phyloP scores from a whole-genome alignment of 176 grass and related monocot species.

The Lolium rigidum region DNA sequence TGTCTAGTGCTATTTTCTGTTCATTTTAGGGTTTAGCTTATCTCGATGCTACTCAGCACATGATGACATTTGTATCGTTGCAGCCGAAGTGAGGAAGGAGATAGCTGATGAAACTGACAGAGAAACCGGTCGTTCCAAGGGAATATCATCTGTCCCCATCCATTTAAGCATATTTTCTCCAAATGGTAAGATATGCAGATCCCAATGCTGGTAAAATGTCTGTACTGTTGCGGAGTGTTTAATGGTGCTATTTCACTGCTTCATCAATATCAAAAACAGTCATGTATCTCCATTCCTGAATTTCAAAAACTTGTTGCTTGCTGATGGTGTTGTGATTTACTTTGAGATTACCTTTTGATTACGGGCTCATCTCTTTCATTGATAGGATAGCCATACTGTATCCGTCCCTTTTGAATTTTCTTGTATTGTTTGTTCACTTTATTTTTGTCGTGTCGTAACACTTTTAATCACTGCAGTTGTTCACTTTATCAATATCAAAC shows the following conservation, averaged over 20 bases:
- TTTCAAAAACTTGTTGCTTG: constrained; percentile 32
- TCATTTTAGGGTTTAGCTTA: constrained; percentile 12
- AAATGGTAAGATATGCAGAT: constrained; percentile 49
- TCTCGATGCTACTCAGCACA: neutral
- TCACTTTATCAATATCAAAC: no score
- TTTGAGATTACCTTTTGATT: neutral
- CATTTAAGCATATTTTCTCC: constrained; percentile 92
- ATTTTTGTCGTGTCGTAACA: constrained; percentile 29
- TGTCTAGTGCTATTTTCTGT: neutral
- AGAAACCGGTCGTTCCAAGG: constrained; percentile 86
- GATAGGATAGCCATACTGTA: neutral
- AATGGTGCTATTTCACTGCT: neutral
- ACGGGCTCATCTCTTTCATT: neutral
- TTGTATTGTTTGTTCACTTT: constrained; percentile 1
- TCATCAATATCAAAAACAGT: neutral
- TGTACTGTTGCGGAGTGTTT: neutral
- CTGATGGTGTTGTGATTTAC: constrained; percentile 21
- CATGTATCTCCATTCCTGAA: neutral
- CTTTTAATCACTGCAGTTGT: constrained; percentile 76
- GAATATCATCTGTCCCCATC: constrained; percentile 89
- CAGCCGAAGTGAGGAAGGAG: constrained; percentile 91
- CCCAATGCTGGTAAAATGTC: neutral
- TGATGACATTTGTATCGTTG: constrained; percentile 32
- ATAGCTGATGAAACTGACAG: constrained; percentile 96
- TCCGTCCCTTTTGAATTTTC: neutral